A percentile compares a stretch with the other conserved stretches of the same genome.
Conservation (phyloP, 2,329 filamentous ascomycete species). For the Trichoderma atrobrunneum region DNA sequence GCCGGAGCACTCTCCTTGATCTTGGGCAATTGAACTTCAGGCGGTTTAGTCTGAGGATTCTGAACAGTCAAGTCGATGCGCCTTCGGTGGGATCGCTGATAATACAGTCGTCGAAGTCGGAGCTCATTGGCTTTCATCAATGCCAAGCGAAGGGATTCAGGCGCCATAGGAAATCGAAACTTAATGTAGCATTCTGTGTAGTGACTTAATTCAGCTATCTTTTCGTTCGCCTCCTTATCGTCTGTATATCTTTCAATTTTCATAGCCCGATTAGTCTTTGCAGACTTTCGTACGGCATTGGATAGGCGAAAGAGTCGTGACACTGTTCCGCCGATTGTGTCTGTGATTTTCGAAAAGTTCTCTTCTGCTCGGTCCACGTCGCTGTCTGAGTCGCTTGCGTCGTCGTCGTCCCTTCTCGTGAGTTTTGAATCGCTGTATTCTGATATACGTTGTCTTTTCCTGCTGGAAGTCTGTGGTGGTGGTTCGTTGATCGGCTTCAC, state of each 20-base stretch:
- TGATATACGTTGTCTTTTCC: neutral
- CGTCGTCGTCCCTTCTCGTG: neutral
- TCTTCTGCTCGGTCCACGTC: neutral
- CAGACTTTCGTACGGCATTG: constrained; percentile 1
- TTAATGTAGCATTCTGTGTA: constrained; percentile 4
- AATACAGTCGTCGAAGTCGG: constrained; percentile 2
- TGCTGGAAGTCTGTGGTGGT: neutral
- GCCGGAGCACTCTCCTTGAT: neutral
- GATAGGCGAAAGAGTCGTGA: constrained; percentile 9
- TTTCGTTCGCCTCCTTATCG: neutral
- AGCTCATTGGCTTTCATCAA: constrained; percentile 1
- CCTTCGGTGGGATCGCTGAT: constrained; percentile 4
- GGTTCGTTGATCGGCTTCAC: constrained; percentile 4
- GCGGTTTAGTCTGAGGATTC: neutral
- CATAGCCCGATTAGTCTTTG: neutral
- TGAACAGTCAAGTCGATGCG: neutral
- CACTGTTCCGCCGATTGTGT: constrained; percentile 4
- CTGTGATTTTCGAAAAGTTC: neutral
- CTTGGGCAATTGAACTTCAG: neutral
- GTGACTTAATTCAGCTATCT: neutral
- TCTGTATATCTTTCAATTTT: neutral
- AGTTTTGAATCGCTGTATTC: neutral
- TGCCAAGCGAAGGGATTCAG: neutral
- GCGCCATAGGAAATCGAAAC: neutral
- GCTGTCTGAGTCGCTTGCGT: neutral